These are phyloP conservation scores for Calonectria hongkongensis DNA, from an alignment of 2,329 filamentous ascomycete genomes.

Conservation along the genomic window DNA sequence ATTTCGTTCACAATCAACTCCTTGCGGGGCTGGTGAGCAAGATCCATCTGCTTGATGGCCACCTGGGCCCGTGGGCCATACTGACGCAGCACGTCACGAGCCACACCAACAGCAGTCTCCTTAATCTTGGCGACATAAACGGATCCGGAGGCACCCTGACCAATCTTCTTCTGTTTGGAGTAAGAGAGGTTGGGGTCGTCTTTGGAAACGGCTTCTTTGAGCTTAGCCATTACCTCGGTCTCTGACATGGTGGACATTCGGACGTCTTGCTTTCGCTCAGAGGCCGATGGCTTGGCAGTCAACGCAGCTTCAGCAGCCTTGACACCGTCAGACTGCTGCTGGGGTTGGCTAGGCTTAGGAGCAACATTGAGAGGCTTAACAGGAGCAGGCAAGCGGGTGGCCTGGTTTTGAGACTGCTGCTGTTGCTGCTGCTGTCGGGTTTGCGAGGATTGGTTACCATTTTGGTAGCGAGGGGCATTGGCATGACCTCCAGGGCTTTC, in stretches of 20 bases:
- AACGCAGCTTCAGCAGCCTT: conserved; percentile 94
- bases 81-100: conserved; percentile 84
- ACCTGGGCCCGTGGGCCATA: conserved; percentile 91
- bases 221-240: conserved; percentile 95
- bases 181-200: conserved; percentile 96
- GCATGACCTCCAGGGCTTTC: conserved; percentile 68
- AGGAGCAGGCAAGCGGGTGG: conserved; percentile 73
- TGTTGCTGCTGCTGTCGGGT: conserved; percentile 67
- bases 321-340: conserved; percentile 78
- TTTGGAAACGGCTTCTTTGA: conserved; percentile 95
- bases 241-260: conserved; percentile 99
- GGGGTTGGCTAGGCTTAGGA: conserved; percentile 74
- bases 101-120: conserved; percentile 90
- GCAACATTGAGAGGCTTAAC: conserved; percentile 89
- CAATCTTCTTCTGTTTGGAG: conserved; percentile 99
- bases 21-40: conserved; percentile 96
- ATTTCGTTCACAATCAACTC: conserved; percentile 99
- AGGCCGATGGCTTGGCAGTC: conserved; percentile 84
- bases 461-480: conserved; percentile 74
- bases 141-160: conserved; percentile 96
- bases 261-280: conserved; percentile 90
- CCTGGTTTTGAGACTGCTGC: conserved; percentile 67
- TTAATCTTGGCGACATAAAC: conserved; percentile 98
- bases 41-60: conserved; percentile 99
- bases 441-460: conserved; percentile 72